Conservation (phyloP, 768 basidiomycete genomes). For the Rubroboletus pulcherrimus region DNA sequence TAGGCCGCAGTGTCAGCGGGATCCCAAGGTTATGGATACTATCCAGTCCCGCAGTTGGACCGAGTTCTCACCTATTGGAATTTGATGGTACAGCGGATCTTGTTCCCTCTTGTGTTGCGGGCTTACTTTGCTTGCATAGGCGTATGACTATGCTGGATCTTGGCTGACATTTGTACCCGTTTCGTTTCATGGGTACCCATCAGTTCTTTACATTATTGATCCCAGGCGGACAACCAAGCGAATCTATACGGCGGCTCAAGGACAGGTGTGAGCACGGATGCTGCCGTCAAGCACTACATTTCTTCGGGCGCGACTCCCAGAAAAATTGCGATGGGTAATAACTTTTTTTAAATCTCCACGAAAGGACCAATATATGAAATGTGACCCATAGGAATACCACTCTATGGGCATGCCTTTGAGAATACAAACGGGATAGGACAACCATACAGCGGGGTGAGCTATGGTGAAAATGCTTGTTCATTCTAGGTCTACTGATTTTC, state of each 20-base stretch:
- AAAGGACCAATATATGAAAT: not conserved
- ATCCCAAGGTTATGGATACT: constrained; percentile 50
- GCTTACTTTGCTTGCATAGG: constrained; percentile 34
- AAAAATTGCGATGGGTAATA: constrained; percentile 65
- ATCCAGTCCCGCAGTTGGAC: constrained; percentile 63
- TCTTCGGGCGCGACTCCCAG: constrained; percentile 55
- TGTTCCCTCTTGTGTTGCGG: not conserved
- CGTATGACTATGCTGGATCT: constrained; percentile 74
- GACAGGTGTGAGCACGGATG: constrained; percentile 65
- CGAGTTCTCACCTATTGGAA: constrained; percentile 72
- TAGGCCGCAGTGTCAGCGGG: constrained; percentile 65
- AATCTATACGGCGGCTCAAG: constrained; percentile 65
- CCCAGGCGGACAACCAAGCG: constrained; percentile 51
- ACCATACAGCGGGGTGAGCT: constrained; percentile 60
- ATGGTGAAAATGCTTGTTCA: not conserved
- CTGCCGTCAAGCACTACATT: constrained; percentile 58
- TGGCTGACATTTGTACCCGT: constrained; percentile 59
- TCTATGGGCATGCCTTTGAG: constrained; percentile 79
- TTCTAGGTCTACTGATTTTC: not conserved
- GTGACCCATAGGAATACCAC: constrained; percentile 55
- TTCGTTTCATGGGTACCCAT: constrained; percentile 18
- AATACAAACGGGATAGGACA: constrained; percentile 62
- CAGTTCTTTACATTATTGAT: not conserved
- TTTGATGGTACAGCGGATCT: constrained; percentile 53
- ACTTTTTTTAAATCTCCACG: not conserved